phyloP scores from a whole-genome alignment of 2,329 filamentous ascomycete species.

The Xylariaceae sp. region DNA sequence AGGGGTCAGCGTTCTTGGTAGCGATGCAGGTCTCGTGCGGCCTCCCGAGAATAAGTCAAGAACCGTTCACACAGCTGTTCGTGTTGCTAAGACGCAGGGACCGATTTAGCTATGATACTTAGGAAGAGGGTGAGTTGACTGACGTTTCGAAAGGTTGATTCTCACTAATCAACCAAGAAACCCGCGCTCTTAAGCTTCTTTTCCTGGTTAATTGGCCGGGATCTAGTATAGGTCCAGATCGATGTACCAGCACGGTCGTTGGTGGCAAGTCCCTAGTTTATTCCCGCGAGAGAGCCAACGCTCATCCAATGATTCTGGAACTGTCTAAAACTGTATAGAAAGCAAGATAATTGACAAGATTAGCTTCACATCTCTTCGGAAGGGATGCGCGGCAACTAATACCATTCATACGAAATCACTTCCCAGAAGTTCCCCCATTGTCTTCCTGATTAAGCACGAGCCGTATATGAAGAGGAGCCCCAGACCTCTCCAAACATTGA shows the following conservation, averaged over 20 bases:
- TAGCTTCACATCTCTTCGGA: slow-evolving; percentile 11
- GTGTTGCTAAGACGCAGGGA: slow-evolving; percentile 20
- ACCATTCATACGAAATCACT: slow-evolving; percentile 15
- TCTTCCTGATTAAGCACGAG: slow-evolving; percentile 20
- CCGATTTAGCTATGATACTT: slow-evolving; percentile 9
- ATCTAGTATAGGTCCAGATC: neutral
- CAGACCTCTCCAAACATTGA: slow-evolving; percentile 9
- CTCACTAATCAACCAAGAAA: slow-evolving; percentile 7
- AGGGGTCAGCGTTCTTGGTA: slow-evolving; percentile 35
- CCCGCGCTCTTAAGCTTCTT: slow-evolving; percentile 2
- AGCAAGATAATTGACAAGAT: slow-evolving; percentile 12
- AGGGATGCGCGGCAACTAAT: slow-evolving; percentile 27
- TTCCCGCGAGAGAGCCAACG: neutral
- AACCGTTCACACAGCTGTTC: slow-evolving; percentile 29
- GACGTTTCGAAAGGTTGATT: slow-evolving; percentile 1
- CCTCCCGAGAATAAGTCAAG: slow-evolving; percentile 37
- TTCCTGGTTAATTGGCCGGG: slow-evolving; percentile 1
- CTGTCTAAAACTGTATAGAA: slow-evolving; percentile 4
- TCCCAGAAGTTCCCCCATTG: slow-evolving; percentile 23
- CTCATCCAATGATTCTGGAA: slow-evolving; percentile 8
- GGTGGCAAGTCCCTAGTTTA: slow-evolving; percentile 2
- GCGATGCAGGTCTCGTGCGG: slow-evolving; percentile 37
- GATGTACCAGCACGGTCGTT: neutral
- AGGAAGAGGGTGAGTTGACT: slow-evolving; percentile 10
- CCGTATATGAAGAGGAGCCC: slow-evolving; percentile 12